Conservation (phyloP, 768 basidiomycete species). For the Mycena crocata region DNA sequence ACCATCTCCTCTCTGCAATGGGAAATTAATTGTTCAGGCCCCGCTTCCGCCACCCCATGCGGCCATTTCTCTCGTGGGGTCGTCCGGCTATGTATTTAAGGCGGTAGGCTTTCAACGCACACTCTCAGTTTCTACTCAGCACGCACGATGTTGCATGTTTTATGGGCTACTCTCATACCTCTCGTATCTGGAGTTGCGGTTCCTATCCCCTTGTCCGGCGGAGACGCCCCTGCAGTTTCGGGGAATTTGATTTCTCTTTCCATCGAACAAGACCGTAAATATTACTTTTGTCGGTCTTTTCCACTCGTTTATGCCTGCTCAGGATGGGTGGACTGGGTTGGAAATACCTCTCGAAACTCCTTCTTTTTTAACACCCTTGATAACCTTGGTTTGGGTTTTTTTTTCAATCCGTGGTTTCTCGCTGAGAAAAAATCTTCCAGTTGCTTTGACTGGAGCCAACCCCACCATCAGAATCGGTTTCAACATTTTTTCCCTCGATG, state of each 20-base stretch:
- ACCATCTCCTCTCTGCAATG: background rate
- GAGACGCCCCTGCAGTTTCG: constrained; percentile 49
- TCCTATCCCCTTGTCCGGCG: constrained; percentile 50
- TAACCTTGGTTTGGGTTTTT: too few species aligned
- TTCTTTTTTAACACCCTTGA: constrained; percentile 72
- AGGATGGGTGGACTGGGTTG: constrained; percentile 74
- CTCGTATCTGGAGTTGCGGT: constrained; percentile 44
- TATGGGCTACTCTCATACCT: constrained; percentile 18
- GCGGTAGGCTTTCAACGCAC: background rate
- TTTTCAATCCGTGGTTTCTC: too few species aligned
- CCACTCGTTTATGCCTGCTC: background rate
- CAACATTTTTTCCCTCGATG: background rate
- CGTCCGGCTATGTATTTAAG: constrained; percentile 7
- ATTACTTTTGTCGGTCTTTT: background rate
- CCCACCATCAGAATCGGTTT: constrained; percentile 66
- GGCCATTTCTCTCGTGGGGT: constrained; percentile 1
- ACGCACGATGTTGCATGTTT: constrained; percentile 7
- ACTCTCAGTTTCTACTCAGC: background rate
- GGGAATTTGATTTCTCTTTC: constrained; percentile 71
- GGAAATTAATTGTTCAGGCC: constrained; percentile 14
- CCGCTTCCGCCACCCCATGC: constrained; percentile 6
- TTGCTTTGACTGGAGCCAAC: constrained; percentile 59
- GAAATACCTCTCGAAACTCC: constrained; percentile 60
- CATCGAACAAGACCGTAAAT: constrained; percentile 71
- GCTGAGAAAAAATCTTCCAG: too few species aligned